phyloP scores from a whole-genome alignment of 495 filamentous ascomycete genomes.

The Neurospora sublineolata region DNA sequence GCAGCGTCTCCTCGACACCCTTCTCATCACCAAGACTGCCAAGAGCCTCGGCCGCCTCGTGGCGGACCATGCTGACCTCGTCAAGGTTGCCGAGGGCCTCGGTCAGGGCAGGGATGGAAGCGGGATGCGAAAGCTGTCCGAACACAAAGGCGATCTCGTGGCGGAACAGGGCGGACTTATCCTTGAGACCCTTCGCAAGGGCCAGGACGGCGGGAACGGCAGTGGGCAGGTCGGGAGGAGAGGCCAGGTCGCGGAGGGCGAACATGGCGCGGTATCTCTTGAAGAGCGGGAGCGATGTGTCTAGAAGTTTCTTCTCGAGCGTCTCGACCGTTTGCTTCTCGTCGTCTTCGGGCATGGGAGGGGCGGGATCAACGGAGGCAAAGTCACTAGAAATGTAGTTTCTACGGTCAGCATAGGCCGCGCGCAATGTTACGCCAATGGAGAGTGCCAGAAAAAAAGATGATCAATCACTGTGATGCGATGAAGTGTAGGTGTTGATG shows the following conservation, averaged over 20 bases:
- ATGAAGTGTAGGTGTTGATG: not conserved
- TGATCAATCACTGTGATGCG: not conserved
- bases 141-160: constrained; percentile 99
- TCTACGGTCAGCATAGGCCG: not conserved
- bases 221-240: constrained; percentile 79
- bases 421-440: not conserved
- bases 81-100: constrained; percentile 62
- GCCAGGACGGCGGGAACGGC: constrained; percentile 73
- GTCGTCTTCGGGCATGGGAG: constrained; percentile 58
- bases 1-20: constrained; percentile 77
- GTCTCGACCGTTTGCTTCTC: constrained; percentile 55
- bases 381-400: constrained; percentile 55
- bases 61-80: constrained; percentile 90
- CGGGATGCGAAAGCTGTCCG: constrained; percentile 87
- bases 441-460: not conserved
- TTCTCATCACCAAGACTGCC: constrained; percentile 89
- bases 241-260: constrained; percentile 82
- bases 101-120: constrained; percentile 83
- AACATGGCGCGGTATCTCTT: constrained; percentile 97
- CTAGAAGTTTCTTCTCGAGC: constrained; percentile 62
- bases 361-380: constrained; percentile 89
- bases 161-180: constrained; percentile 86
- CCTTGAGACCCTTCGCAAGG: constrained; percentile 74
- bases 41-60: constrained; percentile 96
- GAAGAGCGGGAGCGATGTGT: constrained; percentile 73